Evolutionary conservation across 2,329 filamentous ascomycete species (phyloP), one percentile per base, ranked within the genome.

Genomic region (Pezicula radicicola): DNA sequence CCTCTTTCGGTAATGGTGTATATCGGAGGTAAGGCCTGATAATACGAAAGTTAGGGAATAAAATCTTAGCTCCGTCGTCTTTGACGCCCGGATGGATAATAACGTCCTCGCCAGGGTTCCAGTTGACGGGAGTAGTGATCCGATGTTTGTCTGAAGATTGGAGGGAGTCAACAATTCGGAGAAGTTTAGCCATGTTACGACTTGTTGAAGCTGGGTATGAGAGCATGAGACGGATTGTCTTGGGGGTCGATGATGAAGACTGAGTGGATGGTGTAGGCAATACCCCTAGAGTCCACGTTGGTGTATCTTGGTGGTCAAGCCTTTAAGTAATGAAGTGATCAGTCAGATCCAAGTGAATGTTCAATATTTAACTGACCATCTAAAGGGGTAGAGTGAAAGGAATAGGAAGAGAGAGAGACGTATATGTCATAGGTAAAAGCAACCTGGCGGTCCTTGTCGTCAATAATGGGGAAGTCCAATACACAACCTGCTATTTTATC

Each of bases 161-260:
- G 18, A 62, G 50, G 21, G 49, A 53, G 83, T 83, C 80, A 70
- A 91, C 73, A 60, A 89, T 84, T 65, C 87, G 83, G 60, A 91
- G 79, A 46, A 91, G 84, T 78, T 91, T 87, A 60, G 80, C 76
- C 55, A 85, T 84, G 79, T 90, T 91, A 68, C 87, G 84, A 71
- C 91, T 91, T 41, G 89, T 93, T 53, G 87, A 91, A 54, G 91
- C 91, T 41, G 91, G 91, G 77, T 96, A 96, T 70, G 87, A 85
- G 77, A 96, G 87, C 69, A 89, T 93, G 67, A 91, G 83, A 63
- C 91, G 85, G 73, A 96, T 92, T 72, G 86, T 91, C 85, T 95
- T 95, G 70, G 81, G 91, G 90, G 75, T 96, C 91, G 70, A 96
- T 93, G 74, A 96, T 79, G 78, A 93, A 96, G 67, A 96, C 91